A percentile compares a stretch with the other conserved stretches of the same genome.
Evolutionary conservation across 345 rosid genomes (phyloP).

Genomic region (Aquilaria yunnanensis): DNA sequence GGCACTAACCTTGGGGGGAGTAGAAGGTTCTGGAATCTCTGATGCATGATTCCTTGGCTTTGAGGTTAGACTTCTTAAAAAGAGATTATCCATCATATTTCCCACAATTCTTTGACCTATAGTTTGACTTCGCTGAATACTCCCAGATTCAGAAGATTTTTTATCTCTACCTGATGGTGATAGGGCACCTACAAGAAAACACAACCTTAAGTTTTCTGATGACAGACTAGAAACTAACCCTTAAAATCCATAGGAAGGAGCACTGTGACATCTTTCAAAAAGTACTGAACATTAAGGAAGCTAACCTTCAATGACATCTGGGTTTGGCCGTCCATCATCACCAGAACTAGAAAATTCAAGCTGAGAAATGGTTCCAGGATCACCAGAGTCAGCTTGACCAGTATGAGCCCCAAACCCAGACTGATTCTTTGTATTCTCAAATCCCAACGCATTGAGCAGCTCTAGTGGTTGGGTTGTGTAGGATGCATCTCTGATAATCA

Average conservation of each 20-base stretch:
- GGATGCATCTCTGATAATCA: constrained; percentile 67
- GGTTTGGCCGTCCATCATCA: constrained; percentile 14
- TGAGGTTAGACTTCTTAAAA: constrained; percentile 74
- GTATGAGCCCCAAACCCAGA: constrained; percentile 34
- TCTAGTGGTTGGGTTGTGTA: constrained; percentile 95
- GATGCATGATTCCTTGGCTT: constrained; percentile 50
- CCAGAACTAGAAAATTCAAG: constrained; percentile 29
- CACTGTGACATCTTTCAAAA: too few relatives aligned
- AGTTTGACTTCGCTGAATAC: constrained; percentile 67
- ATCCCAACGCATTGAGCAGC: constrained; percentile 66
- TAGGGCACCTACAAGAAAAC: constrained; percentile 49
- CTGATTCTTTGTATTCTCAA: constrained; percentile 35
- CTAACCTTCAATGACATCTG: too few relatives aligned
- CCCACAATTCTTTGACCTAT: constrained; percentile 81
- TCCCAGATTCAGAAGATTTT: constrained; percentile 46
- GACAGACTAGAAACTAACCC: too few relatives aligned
- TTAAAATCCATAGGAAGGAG: too few relatives aligned
- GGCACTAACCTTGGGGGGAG: constrained; percentile 62
- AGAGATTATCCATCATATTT: constrained; percentile 82
- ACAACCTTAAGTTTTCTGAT: neutral
- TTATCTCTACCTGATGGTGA: constrained; percentile 78
- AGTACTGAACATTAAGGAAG: too few relatives aligned
- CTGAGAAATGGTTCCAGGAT: constrained; percentile 26
- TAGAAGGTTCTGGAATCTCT: constrained; percentile 62
- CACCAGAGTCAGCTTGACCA: constrained; percentile 24